Evolutionary conservation across 768 basidiomycete species (phyloP), one percentile per base, ranked within the genome.

Genomic region (Lyophyllum atratum): DNA sequence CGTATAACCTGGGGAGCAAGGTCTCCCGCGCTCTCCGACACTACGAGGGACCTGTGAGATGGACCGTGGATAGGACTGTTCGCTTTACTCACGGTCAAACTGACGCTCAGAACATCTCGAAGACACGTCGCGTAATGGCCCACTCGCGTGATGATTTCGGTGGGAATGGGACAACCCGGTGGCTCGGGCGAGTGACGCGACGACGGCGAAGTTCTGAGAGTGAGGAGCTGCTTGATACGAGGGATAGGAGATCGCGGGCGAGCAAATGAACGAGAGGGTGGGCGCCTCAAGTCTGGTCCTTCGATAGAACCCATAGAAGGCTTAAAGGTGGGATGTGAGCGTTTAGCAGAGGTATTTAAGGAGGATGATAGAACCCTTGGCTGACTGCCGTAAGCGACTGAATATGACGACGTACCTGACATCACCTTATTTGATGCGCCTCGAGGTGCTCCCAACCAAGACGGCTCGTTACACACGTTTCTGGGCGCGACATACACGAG

Each of bases 1-100:
- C 51, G 55, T 71, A 75, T 44, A 75, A 68, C 19, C 63, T 62
- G 3, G 73, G 69, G 5, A 66, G 58, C 9, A 75, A 60, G 12
- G 66, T 53, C 6, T 52, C 51, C n/a, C 65, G 66, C 24, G 70
- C 66, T 19, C 66, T 64, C 40, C 61, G 69, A 42, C 71, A 73
- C 74, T 75, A 42, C 21, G 34, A 31, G 31, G 15, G 24, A 31
- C 54, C 25, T n/a, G 29, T n/a, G 56, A 51, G n/a, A 52, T 22
- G n/a, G 44, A 17, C 17, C 34, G 11, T 4, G 11, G 31, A 49
- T 9, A n/a, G n/a, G n/a, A 28, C 39, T 15, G 48, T 40, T 51
- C 25, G 24, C 12, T 45, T 28, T 14, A 51, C 62, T 55, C 49
- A 72, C 71, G 24, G 64, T 66, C 34, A 69, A 64, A 53, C 69